Conservation (phyloP, 352 stramenopile genomes). For the Pseudoperonospora humuli region DNA sequence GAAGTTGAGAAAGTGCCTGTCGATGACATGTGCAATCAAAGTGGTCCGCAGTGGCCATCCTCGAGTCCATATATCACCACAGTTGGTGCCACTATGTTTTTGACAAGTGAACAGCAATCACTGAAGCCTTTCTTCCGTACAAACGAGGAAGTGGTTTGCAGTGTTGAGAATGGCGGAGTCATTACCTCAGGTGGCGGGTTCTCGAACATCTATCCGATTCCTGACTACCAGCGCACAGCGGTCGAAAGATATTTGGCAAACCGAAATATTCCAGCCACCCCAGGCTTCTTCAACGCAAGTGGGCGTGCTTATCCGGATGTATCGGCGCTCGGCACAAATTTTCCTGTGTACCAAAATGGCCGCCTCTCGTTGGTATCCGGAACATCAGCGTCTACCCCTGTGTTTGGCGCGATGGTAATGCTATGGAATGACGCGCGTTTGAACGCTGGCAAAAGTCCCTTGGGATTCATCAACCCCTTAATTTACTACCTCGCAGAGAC, state of each 20-base stretch:
- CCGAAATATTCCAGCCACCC: constrained; percentile 32
- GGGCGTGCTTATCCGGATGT: constrained; percentile 88
- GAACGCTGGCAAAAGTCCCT: constrained; percentile 63
- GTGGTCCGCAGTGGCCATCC: constrained; percentile 67
- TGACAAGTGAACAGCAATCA: constrained; percentile 17
- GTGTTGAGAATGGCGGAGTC: constrained; percentile 48
- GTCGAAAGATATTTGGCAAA: constrained; percentile 62
- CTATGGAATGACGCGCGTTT: constrained; percentile 82
- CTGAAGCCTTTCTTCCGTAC: constrained; percentile 54
- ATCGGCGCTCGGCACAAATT: constrained; percentile 60
- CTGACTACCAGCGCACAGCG: constrained; percentile 61
- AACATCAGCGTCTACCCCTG: constrained; percentile 83
- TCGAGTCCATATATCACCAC: constrained; percentile 87
- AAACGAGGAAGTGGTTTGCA: constrained; percentile 75
- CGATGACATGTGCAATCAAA: constrained; percentile 51
- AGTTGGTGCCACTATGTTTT: constrained; percentile 83
- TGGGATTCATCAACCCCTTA: constrained; percentile 85
- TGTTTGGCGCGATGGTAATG: constrained; percentile 79
- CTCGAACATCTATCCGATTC: constrained; percentile 69
- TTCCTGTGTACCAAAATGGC: constrained; percentile 55
- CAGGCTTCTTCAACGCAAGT: constrained; percentile 71
- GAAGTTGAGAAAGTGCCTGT: constrained; percentile 50
- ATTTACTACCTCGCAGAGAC: constrained; percentile 70
- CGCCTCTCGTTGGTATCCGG: constrained; percentile 47
- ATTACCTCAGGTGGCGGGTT: constrained; percentile 88